These are phyloP conservation scores for Metschnikowia reukaufii DNA, from an alignment of 805 yeast genomes.

Conservation along the genomic window DNA sequence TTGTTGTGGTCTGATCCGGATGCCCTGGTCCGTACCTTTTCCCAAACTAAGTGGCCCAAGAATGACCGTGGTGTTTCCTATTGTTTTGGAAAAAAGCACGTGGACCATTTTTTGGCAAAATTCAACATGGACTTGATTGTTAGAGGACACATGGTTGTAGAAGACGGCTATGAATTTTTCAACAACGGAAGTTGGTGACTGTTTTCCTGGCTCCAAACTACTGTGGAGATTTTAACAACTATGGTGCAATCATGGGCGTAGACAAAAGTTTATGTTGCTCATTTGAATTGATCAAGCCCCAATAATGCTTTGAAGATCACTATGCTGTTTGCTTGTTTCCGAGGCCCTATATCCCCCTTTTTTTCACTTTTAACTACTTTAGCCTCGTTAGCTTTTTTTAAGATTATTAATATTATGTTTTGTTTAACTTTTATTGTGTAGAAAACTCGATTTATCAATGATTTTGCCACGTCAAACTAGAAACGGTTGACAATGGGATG, in stretches of 20 bases:
- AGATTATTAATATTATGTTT: not conserved
- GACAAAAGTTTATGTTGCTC: constrained; percentile 67
- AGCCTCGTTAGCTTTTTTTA: not conserved
- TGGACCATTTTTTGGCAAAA: constrained; percentile 62
- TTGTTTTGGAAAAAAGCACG: constrained; percentile 71
- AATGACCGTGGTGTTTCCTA: constrained; percentile 84
- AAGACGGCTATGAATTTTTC: constrained; percentile 84
- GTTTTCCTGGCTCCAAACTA: constrained; percentile 83
- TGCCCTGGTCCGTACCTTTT: constrained; percentile 34
- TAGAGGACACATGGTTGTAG: constrained; percentile 88
- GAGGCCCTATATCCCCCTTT: not conserved
- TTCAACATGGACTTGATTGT: constrained; percentile 77
- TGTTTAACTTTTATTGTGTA: not conserved
- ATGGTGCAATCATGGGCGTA: constrained; percentile 79
- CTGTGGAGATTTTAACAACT: constrained; percentile 77
- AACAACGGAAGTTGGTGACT: constrained; percentile 71
- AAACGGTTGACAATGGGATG: not conserved
- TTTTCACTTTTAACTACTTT: not conserved
- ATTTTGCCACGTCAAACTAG: not conserved
- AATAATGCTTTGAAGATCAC: constrained; percentile 15
- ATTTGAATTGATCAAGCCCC: constrained; percentile 67
- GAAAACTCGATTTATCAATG: not conserved
- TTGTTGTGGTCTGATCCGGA: constrained; percentile 85
- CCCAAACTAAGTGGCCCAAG: constrained; percentile 63
- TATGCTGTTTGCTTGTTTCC: not conserved